Evolutionary conservation across 192 early-diverging fungal genomes (phyloP), one percentile per base, ranked within the genome.

Genomic region (Podila verticillata): DNA sequence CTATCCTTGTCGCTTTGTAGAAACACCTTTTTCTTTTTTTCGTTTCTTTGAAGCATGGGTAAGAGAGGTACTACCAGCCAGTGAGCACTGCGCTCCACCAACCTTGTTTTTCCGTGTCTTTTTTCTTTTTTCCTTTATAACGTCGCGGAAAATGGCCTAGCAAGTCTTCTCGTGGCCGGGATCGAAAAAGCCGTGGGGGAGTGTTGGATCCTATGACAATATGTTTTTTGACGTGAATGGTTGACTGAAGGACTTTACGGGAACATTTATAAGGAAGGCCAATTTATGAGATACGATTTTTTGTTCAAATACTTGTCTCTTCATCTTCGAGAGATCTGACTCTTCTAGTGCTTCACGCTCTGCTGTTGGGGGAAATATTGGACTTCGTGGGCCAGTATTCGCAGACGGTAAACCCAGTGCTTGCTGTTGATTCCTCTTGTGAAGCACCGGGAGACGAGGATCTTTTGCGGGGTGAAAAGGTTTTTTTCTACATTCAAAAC

Each of bases 31-130:
- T 51, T 51, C 4, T 26, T 54, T 54, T 54, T 54, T 54, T 26
- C 2, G 4, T 4, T 7, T 26, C 51, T 0, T 54, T 7, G 51
- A 54, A 54, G 51, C 22, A 24, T 24, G 51, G 51, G 51, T 54
- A 54, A 24, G 24, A 54, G 51, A 26, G 51, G 5, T 54, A 26
- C 24, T 54, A 10, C 24, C 51, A 54, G 51, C 2, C 20, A 54
- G 51, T 26, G 51, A 54, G 51, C 51, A 54, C 3, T 54, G 51
- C 51, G 51, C 51, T 54, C 51, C 51, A 54, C 51, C 51, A n/a
- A 24, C n/a, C 6, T 54, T 1, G 20, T 54, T 54, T 24, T 26
- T 54, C 24, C 24, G 4, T 54, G 51, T 54, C 24, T 5, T 54
- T 24, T 54, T 4, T 51, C n/a, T 51, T 19, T n/a, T 13, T 51